Evolutionary conservation across 805 yeast genomes (phyloP), one percentile per base, ranked within the genome.

Genomic region (Cyberlindnera euphorbiae): DNA sequence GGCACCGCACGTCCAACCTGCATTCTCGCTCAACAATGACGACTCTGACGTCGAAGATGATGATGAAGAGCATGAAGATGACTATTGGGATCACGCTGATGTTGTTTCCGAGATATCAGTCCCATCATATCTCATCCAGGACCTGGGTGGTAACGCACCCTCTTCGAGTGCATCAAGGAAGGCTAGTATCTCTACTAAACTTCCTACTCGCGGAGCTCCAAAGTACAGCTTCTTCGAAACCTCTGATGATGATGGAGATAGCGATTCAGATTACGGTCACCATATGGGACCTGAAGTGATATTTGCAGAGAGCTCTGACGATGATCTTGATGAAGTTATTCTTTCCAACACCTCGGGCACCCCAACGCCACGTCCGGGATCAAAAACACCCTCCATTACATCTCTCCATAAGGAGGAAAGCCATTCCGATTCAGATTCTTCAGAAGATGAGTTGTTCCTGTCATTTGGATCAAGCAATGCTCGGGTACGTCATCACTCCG

Each of bases 141-240:
- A 45, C 16, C 17, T 42, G 13, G 38, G 33, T 14, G 37, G 41
- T 6, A 16, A 28, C 18, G 25, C 29, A 2, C 33, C 37, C 8
- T 15, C 29, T n/a, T 26, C 18, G 2, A 17, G 12, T n/a, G 25
- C 22, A 10, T 23, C 26, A 30, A 29, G 28, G 14, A 8, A 11
- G 6, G 11, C 28, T 9, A 26, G 17, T 13, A 7, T 6, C n/a
- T n/a, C 28, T 6, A n/a, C 13, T n/a, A 32, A n/a, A 22, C 49
- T 60, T 26, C 30, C 43, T 5, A 39, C 28, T 10, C 41, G 48
- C 22, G 46, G 41, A 17, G 40, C 41, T 12, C 55, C 57, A 11
- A 51, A 46, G 32, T 52, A 54, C 26, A 46, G 55, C 28, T 49
- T 52, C 36, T 49, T 52, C 27, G 54, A 45, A 8, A 40, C 38